Conservation (phyloP, 495 filamentous ascomycete species). For the Aspergillus coremiiformis region DNA sequence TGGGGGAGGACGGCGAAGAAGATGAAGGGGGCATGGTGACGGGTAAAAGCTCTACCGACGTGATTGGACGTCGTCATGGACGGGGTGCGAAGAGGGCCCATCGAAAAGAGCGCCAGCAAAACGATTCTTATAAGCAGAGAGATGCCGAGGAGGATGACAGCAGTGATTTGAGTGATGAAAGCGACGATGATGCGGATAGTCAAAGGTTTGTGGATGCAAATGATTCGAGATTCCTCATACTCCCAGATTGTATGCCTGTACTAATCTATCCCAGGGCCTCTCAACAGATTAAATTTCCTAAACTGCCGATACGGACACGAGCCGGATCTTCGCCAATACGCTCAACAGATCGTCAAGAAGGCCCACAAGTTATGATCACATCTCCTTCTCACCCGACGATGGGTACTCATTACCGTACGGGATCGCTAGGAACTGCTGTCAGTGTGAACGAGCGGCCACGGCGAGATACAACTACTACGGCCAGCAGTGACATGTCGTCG, state of each 20-base stretch:
- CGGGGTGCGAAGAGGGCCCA: constrained; percentile 41
- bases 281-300: constrained; percentile 88
- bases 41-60: constrained; percentile 65
- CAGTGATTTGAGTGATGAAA: constrained; percentile 92
- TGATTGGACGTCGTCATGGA: constrained; percentile 56
- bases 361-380: constrained; percentile 49
- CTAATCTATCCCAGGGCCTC: constrained; percentile 38
- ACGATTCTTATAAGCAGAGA: constrained; percentile 53
- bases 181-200: constrained; percentile 75
- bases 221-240: not conserved
- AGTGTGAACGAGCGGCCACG: constrained; percentile 60
- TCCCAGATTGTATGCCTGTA: not conserved
- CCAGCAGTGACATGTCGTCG: constrained; percentile 86
- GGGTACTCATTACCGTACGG: constrained; percentile 50
- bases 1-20: constrained; percentile 63
- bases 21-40: constrained; percentile 79
- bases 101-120: constrained; percentile 36
- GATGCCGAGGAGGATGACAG: constrained; percentile 94
- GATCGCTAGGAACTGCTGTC: constrained; percentile 70
- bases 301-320: constrained; percentile 83
- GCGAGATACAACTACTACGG: constrained; percentile 80
- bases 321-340: constrained; percentile 83
- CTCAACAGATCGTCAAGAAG: constrained; percentile 42
- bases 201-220: constrained; percentile 26
- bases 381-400: constrained; percentile 45